A percentile compares a stretch with the other conserved stretches of the same genome.
phyloP scores from a whole-genome alignment of 768 basidiomycete genomes.

The Myochromella boudieri region DNA sequence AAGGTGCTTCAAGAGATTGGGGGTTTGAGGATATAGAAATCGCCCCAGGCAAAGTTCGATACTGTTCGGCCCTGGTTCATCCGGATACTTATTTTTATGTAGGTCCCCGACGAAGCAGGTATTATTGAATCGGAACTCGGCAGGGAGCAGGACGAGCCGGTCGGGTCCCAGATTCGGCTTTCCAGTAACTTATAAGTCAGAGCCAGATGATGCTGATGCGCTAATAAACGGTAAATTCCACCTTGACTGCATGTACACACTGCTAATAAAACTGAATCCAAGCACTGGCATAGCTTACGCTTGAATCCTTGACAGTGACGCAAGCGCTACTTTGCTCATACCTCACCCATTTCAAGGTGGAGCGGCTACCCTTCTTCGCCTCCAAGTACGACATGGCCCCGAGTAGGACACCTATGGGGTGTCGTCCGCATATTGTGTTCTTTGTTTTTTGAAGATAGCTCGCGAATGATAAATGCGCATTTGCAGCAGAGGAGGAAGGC shows the following conservation, averaged over 20 bases:
- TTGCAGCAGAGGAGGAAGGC: conserved; percentile 48
- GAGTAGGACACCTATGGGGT: conserved; percentile 91
- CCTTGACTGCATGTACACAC: too few relatives aligned
- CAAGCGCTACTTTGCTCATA: conserved; percentile 93
- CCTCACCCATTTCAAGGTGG: conserved; percentile 75
- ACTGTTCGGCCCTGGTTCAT: background rate
- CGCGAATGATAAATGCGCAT: conserved; percentile 63
- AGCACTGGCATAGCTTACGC: conserved; percentile 96
- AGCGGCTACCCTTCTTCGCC: conserved; percentile 30
- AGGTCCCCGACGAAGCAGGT: conserved; percentile 75
- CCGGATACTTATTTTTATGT: conserved; percentile 3
- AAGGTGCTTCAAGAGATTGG: conserved; percentile 69
- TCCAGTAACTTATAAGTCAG: conserved; percentile 26
- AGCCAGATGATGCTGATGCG: background rate
- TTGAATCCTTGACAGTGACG: conserved; percentile 67
- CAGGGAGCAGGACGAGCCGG: conserved; percentile 43
- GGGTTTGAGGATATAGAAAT: conserved; percentile 75
- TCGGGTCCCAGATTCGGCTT: conserved; percentile 47
- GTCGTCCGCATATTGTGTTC: conserved; percentile 97
- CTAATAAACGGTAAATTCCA: conserved; percentile 6
- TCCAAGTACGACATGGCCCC: conserved; percentile 69
- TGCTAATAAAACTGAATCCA: conserved; percentile 60
- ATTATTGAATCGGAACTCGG: conserved; percentile 66
- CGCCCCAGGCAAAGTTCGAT: conserved; percentile 54
- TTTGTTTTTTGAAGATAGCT: conserved; percentile 70